A percentile compares a stretch with the other conserved stretches of the same genome.
phyloP scores from a whole-genome alignment of 768 basidiomycete genomes.

The Boletus pseudopeckii region DNA sequence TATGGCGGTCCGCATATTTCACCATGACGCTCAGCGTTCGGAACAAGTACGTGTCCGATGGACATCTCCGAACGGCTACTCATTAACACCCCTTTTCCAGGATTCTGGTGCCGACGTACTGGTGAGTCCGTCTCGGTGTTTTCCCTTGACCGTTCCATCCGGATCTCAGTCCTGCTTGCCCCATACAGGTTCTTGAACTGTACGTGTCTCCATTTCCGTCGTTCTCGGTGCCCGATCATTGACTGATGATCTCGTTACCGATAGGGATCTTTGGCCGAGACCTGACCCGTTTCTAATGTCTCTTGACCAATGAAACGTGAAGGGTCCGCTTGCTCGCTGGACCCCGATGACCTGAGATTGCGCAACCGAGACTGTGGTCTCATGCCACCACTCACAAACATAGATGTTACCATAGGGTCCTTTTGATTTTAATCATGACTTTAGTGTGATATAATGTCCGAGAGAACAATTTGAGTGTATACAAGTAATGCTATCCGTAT shows the following conservation, averaged over 20 bases:
- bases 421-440: slow-evolving; percentile 6
- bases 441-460: slow-evolving; percentile 14
- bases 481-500: slow-evolving; percentile 24
- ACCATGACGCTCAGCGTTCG: slow-evolving; percentile 69
- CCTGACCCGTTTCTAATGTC: slow-evolving; percentile 57
- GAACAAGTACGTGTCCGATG: slow-evolving; percentile 52
- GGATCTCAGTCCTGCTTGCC: slow-evolving; percentile 12
- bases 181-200: slow-evolving; percentile 64
- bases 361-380: background rate
- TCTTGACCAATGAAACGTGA: background rate
- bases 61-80: slow-evolving; percentile 9
- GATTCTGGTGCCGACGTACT: slow-evolving; percentile 65
- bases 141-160: slow-evolving; percentile 3
- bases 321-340: background rate
- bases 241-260: slow-evolving; percentile 7
- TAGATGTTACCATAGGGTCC: slow-evolving; percentile 10
- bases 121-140: slow-evolving; percentile 38
- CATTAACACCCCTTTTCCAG: slow-evolving; percentile 29
- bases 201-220: slow-evolving; percentile 28
- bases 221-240: slow-evolving; percentile 10
- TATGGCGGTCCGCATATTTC: slow-evolving; percentile 82
- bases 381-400: background rate
- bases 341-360: background rate
- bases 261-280: slow-evolving; percentile 76
- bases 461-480: slow-evolving; percentile 4